phyloP scores from a whole-genome alignment of 441 rosid species.

The Cnidoscolus chayamansa region DNA sequence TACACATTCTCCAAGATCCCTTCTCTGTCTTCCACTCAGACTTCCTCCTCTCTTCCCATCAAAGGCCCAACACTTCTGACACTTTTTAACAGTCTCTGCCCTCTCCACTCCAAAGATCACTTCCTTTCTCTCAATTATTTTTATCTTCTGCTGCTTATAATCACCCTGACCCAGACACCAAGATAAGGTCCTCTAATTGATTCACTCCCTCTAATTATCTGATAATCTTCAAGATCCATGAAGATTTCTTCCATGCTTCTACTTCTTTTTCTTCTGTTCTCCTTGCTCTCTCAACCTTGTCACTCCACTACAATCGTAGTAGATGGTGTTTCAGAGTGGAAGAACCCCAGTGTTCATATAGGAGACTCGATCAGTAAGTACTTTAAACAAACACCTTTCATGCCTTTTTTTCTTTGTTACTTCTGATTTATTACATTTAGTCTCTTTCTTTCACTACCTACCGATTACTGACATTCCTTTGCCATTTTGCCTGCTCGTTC shows the following conservation, averaged over 20 bases:
- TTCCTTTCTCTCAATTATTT: too few relatives aligned
- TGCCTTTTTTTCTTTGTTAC: too few relatives aligned
- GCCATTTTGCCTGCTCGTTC: background rate
- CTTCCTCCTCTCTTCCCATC: background rate
- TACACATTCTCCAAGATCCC: constrained; percentile 22
- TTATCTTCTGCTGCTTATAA: too few relatives aligned
- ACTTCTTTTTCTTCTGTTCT: constrained; percentile 32
- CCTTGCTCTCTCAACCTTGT: constrained; percentile 37
- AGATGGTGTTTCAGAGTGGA: constrained; percentile 72
- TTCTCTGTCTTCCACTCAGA: constrained; percentile 37
- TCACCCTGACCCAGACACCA: too few relatives aligned
- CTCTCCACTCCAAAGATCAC: background rate
- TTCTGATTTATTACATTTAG: too few relatives aligned
- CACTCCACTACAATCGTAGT: constrained; percentile 50
- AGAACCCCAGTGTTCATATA: constrained; percentile 54
- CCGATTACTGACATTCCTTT: constrained; percentile 14
- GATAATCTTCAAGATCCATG: background rate
- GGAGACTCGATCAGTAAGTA: constrained; percentile 73
- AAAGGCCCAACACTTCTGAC: constrained; percentile 33
- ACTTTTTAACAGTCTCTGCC: background rate
- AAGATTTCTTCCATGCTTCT: constrained; percentile 13
- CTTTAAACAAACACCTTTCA: background rate
- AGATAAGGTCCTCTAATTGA: too few relatives aligned
- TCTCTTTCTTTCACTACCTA: constrained; percentile 2
- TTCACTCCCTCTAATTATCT: too few relatives aligned